These are phyloP conservation scores for Lasiosphaeris hirsuta DNA, from an alignment of 495 filamentous ascomycete species.

Conservation along the genomic window DNA sequence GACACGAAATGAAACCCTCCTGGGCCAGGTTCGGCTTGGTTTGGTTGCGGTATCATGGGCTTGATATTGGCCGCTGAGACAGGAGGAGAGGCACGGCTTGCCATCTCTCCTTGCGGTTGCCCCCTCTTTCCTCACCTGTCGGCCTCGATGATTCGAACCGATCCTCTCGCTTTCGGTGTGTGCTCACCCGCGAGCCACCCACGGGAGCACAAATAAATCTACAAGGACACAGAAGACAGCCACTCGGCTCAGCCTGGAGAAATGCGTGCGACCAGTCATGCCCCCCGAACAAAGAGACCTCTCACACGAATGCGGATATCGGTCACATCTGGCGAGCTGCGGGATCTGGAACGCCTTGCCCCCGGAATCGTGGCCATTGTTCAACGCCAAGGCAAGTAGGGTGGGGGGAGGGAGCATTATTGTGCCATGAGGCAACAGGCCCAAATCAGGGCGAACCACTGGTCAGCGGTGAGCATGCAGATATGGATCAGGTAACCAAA, in stretches of 20 bases:
- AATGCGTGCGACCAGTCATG: neutral
- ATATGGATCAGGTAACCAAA: neutral
- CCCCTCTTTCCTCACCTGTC: no score
- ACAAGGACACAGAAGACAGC: no score
- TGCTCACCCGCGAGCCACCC: no score
- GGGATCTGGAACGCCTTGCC: constrained; percentile 7
- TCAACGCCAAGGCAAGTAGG: neutral
- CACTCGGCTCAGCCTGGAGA: neutral
- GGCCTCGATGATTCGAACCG: no score
- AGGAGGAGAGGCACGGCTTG: no score
- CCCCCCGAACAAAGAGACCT: neutral
- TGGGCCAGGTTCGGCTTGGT: neutral
- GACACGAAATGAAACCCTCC: constrained; percentile 4
- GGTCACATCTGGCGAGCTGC: neutral
- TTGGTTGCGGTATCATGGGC: neutral
- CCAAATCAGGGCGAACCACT: neutral
- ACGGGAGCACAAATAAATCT: no score
- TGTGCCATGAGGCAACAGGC: neutral
- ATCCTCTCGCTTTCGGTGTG: no score
- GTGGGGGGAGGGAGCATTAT: neutral
- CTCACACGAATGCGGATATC: neutral
- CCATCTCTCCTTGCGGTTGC: no score
- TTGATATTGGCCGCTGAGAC: neutral
- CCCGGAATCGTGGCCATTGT: constrained; percentile 2
- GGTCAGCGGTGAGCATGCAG: neutral